Conservation (phyloP, 2,329 filamentous ascomycete genomes). For the Alternaria longipes region DNA sequence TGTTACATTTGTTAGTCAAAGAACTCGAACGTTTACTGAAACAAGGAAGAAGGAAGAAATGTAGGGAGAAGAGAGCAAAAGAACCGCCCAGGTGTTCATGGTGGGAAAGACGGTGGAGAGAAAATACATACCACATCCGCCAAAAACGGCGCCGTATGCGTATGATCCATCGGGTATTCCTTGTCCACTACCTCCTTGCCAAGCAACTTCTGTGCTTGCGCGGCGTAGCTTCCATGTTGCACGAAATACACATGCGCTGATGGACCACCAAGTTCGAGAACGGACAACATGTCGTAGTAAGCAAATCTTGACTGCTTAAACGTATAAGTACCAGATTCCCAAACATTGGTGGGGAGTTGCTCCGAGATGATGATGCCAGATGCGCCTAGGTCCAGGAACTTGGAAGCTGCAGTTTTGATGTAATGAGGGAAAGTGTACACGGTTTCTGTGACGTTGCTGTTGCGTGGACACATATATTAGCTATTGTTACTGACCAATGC, state of each 20-base stretch:
- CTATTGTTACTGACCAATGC: background rate
- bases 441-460: conserved; percentile 57
- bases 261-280: conserved; percentile 55
- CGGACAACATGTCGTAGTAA: conserved; percentile 55
- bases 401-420: conserved; percentile 63
- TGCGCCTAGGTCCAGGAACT: conserved; percentile 63
- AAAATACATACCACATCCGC: conserved; percentile 23
- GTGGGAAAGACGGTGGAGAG: background rate
- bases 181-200: conserved; percentile 28
- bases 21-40: background rate
- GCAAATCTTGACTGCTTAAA: background rate
- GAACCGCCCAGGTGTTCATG: background rate
- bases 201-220: conserved; percentile 45
- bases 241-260: conserved; percentile 54
- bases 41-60: background rate
- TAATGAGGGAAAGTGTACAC: conserved; percentile 69
- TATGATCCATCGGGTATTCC: conserved; percentile 37
- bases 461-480: background rate
- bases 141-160: conserved; percentile 34
- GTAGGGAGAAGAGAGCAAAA: background rate
- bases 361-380: conserved; percentile 64
- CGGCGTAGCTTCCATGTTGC: conserved; percentile 66
- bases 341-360: conserved; percentile 61
- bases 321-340: background rate
- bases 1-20: background rate